Evolutionary conservation across 768 basidiomycete genomes (phyloP), one percentile per base, ranked within the genome.

Genomic region (Leccinum truebloodii): DNA sequence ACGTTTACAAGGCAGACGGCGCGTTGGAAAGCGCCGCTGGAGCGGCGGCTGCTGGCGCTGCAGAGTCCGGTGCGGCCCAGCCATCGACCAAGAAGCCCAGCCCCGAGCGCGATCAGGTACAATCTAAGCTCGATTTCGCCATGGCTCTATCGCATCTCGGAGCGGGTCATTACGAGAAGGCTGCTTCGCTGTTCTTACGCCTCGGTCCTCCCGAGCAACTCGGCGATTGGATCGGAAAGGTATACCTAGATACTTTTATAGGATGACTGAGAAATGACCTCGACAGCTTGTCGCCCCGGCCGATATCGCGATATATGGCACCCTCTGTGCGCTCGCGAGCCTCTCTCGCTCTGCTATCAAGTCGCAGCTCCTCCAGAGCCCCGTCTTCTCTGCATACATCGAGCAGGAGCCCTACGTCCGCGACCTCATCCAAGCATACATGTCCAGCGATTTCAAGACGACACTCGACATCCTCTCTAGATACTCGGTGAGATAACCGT

Each of bases 1-100:
- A 97, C 70, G 86, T 97, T 30, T 93, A 89, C 83, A 97, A 97
- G 75, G 94, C 94, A n/a, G 95, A 97, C 61, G 88, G 92, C 0
- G 90, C 93, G 0, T 80, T 97, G 26, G 94, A 96, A 44, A 84
- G 86, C 3, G 74, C 83, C 1, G 64, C 77, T 8, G 66, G 77
- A 6, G 64, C 73, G 1, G 64, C 73, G 2, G 74, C 76, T 2
- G 70, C 78, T 14, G 65, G 73, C 10, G 63, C 74, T 18, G 62
- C 64, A 28, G 71, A 70, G 22, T 55, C 69, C 14, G 62, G 65
- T 10, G 65, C 61, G 3, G 35, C 39, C 2, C 68, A 71, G 10
- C 20, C 66, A 7, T 68, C 75, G 32, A 75, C 70, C 51, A 80
- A 78, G 66, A 83, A 84, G 72, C 78, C 80, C 60, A 77, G 77